Evolutionary conservation across 352 stramenopile genomes (phyloP).

Genomic region (Phytophthora ramorum): DNA sequence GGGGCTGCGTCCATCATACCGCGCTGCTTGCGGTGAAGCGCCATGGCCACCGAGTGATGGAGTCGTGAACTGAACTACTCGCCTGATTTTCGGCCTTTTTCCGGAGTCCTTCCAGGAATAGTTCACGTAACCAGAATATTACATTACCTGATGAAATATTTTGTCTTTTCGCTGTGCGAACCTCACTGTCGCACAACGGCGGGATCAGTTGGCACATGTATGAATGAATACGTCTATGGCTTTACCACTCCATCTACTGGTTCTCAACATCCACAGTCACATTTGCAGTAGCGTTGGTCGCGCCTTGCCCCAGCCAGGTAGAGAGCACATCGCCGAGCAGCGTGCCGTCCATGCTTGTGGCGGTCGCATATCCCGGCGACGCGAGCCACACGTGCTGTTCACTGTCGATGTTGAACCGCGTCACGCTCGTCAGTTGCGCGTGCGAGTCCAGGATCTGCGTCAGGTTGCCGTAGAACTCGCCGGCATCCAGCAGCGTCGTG

Average conservation of each 20-base stretch:
- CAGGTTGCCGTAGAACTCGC: constrained; percentile 48
- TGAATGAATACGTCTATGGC: background rate
- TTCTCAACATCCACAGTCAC: background rate
- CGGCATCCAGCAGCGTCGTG: constrained; percentile 34
- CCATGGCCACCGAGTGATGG: constrained; percentile 21
- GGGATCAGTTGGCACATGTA: background rate
- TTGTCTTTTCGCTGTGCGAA: background rate
- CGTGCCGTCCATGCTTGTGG: constrained; percentile 18
- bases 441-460: constrained; percentile 55
- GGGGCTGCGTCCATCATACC: constrained; percentile 22
- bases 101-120: background rate
- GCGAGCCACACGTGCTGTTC: constrained; percentile 35
- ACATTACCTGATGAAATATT: constrained; percentile 6
- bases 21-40: constrained; percentile 46
- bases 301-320: constrained; percentile 15
- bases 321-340: constrained; percentile 30
- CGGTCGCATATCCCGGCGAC: constrained; percentile 12
- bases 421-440: constrained; percentile 19
- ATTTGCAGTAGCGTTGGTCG: constrained; percentile 11
- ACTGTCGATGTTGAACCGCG: constrained; percentile 36
- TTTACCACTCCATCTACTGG: background rate
- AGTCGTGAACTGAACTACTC: constrained; percentile 10
- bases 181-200: too few species aligned
- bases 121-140: background rate
- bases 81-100: background rate